Evolutionary conservation across 805 yeast genomes (phyloP), one percentile per base, ranked within the genome.

Genomic region (Candida ortonii): DNA sequence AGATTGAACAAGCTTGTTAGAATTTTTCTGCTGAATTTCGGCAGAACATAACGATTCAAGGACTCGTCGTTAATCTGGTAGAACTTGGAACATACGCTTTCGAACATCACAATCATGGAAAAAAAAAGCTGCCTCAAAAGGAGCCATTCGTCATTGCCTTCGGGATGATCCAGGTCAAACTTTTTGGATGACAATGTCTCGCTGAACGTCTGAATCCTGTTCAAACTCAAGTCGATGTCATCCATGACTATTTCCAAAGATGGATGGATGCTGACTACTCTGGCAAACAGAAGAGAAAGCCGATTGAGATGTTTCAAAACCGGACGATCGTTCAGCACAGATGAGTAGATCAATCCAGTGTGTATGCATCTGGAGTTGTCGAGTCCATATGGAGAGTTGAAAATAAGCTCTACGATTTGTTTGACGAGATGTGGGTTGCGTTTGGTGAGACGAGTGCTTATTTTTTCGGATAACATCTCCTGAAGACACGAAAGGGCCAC

Each of bases 61-160:
- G 46, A 21, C 4, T 46, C 47, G 27, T 48, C 47, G 29, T 50
- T 50, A 19, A 59, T 35, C 15, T 55, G 41, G 28, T 67, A 46
- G 22, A 68, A 62, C 31, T 67, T 50, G 0, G 73, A 51, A 6
- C 67, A 46, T 11, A 71, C 55, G 4, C 76, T 77, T 44, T 76
- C 80, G 39, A 70, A 68, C 10, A 77, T 63, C 8, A 76, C 57
- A 7, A 76, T 62, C 23, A 70, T 55, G 1, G 76, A 57, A 46
- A 77, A 78, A 12, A 76, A 53, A 7, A 68, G 39, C 17, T 55
- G 58, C 38, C 55, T 46, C 4, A 54, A 31, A 4, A 53, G 28
- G 8, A 42, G 30, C 61, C 59, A 56, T 17, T 36, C 28, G n/a
- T 46, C 49, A 8, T 39, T 19, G 10, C 36, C 35, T 1, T 25